Evolutionary conservation across 257 asterid genomes (phyloP).

Genomic region (Plantago elongata): DNA sequence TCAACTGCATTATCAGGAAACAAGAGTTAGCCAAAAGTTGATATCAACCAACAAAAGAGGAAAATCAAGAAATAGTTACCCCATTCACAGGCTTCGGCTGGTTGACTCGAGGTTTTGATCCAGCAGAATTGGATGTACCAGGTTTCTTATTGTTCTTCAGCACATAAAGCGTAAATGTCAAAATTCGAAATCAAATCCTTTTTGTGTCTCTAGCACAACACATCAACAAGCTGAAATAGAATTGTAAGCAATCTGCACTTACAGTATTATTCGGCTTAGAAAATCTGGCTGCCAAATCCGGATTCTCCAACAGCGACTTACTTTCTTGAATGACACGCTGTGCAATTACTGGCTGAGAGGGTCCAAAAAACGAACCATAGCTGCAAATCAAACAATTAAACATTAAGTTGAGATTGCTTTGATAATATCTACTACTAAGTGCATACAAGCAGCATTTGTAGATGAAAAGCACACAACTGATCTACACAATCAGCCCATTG

Average conservation of each 20-base stretch:
- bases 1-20: slow-evolving; percentile 44
- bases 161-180: slow-evolving; percentile 11
- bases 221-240: not conserved
- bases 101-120: slow-evolving; percentile 38
- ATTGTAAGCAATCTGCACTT: slow-evolving; percentile 21
- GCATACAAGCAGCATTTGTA: too few species aligned
- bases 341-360: slow-evolving; percentile 89
- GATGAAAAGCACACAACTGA: too few species aligned
- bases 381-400: slow-evolving; percentile 36
- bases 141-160: slow-evolving; percentile 55
- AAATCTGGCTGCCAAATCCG: slow-evolving; percentile 63
- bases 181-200: too few species aligned
- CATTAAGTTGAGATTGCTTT: not conserved
- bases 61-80: slow-evolving; percentile 33
- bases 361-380: slow-evolving; percentile 95
- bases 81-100: slow-evolving; percentile 44
- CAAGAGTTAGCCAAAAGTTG: slow-evolving; percentile 5
- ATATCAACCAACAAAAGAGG: not conserved
- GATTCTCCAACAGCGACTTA: slow-evolving; percentile 83
- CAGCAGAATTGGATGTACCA: slow-evolving; percentile 31
- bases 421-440: too few species aligned
- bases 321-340: slow-evolving; percentile 95
- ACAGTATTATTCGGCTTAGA: slow-evolving; percentile 37
- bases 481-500: too few species aligned
- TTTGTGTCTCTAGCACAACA: too few species aligned